phyloP scores from a whole-genome alignment of 1,139 yeast species.

The Groenewaldozyma sp. region DNA sequence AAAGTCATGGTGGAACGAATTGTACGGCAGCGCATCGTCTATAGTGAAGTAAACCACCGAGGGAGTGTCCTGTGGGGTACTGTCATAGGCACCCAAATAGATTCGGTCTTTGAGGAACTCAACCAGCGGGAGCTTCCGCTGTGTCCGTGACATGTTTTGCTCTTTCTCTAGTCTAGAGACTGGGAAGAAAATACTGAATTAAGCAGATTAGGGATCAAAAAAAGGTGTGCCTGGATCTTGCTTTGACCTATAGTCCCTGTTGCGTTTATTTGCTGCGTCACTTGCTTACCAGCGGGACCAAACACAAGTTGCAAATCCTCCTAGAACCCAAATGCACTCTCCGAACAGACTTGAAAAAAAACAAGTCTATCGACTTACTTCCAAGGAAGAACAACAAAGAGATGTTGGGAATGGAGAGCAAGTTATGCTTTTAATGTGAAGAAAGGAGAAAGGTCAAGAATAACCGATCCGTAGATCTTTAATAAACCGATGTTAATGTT shows the following conservation, averaged over 20 bases:
- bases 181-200: not conserved
- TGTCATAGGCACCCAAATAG: slow-evolving; percentile 83
- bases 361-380: too few species aligned
- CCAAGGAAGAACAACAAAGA: too few species aligned
- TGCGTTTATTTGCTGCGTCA: not conserved
- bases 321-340: too few species aligned
- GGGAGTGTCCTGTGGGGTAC: slow-evolving; percentile 65
- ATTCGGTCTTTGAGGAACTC: slow-evolving; percentile 56
- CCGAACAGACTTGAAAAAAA: too few species aligned
- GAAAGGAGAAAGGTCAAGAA: too few species aligned
- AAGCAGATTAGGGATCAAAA: not conserved
- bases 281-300: not conserved
- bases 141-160: not conserved
- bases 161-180: not conserved
- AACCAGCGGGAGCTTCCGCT: slow-evolving; percentile 24
- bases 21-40: slow-evolving; percentile 85
- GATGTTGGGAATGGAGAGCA: too few species aligned
- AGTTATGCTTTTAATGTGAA: too few species aligned
- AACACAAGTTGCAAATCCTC: too few species aligned
- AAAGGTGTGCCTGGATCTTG: not conserved
- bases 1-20: slow-evolving; percentile 88
- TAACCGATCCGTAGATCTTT: too few species aligned
- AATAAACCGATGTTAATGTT: too few species aligned
- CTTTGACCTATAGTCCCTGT: not conserved
- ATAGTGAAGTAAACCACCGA: slow-evolving; percentile 81